These are phyloP conservation scores for Lentinula novae-zelandiae DNA, from an alignment of 1,284 basidiomycete genomes.

Conservation along the genomic window DNA sequence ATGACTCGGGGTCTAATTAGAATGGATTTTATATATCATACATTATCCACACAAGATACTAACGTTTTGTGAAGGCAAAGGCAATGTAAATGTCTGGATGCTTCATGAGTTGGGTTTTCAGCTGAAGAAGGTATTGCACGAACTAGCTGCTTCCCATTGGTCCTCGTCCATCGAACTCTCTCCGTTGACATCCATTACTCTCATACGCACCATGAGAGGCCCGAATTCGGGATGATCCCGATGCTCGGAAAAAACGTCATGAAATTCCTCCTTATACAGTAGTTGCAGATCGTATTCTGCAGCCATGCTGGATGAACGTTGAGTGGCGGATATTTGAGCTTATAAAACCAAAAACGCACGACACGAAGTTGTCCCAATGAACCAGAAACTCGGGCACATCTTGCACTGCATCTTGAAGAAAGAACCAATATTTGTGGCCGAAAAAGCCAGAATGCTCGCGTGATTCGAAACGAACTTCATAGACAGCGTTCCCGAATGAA, in stretches of 20 bases:
- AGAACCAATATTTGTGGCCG: constrained; percentile 94
- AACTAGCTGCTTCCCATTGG: constrained; percentile 96
- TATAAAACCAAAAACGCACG: constrained; percentile 39
- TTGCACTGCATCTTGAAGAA: constrained; percentile 91
- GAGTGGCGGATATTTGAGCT: constrained; percentile 7
- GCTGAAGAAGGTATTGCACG: constrained; percentile 32
- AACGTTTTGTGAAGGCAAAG: constrained; percentile 74
- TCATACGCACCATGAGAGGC: constrained; percentile 81
- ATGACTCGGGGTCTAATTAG: constrained; percentile 6
- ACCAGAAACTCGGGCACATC: constrained; percentile 98
- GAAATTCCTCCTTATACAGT: constrained; percentile 85
- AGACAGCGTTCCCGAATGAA: constrained; percentile 89
- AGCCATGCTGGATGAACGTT: constrained; percentile 60
- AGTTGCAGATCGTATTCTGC: constrained; percentile 75
- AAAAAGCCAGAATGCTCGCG: constrained; percentile 63
- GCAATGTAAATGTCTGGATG: constrained; percentile 75
- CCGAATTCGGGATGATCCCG: constrained; percentile 74
- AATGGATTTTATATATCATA: background rate
- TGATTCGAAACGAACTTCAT: constrained; percentile 82
- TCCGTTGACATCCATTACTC: constrained; percentile 79
- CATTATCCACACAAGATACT: background rate
- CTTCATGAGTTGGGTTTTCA: constrained; percentile 7
- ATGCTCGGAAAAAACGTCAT: constrained; percentile 81
- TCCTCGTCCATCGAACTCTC: constrained; percentile 88
- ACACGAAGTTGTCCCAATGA: constrained; percentile 88